Percentiles rank a stretch among this genome's conserved stretches.
Evolutionary conservation across 2,329 filamentous ascomycete species (phyloP).

Genomic region (Hortaea sp.): DNA sequence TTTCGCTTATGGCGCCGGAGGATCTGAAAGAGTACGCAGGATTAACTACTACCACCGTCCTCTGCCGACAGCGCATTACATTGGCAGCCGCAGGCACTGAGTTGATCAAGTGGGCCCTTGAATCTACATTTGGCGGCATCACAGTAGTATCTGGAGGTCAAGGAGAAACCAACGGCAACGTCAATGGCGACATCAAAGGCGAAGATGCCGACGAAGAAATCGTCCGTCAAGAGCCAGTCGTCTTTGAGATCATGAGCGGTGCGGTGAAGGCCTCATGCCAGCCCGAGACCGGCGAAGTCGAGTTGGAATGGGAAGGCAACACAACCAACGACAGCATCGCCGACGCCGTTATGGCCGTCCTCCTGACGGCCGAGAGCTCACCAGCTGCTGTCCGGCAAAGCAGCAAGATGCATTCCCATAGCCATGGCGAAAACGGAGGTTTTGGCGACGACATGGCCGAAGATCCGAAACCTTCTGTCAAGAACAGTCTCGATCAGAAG

Average conservation of each 20-base stretch:
- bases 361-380: constrained; percentile 85
- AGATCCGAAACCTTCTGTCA: constrained; percentile 1
- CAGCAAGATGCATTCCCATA: constrained; percentile 40
- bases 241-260: constrained; percentile 75
- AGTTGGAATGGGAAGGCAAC: constrained; percentile 95
- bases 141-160: constrained; percentile 22
- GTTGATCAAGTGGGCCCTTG: constrained; percentile 84
- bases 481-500: constrained; percentile 13
- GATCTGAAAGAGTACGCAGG: constrained; percentile 93
- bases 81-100: constrained; percentile 83
- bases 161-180: constrained; percentile 6
- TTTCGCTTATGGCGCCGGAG: constrained; percentile 93
- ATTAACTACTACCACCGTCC: constrained; percentile 88
- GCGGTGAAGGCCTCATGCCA: constrained; percentile 59
- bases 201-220: constrained; percentile 59
- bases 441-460: constrained; percentile 7
- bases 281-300: constrained; percentile 61
- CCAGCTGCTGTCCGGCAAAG: constrained; percentile 87
- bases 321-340: constrained; percentile 96
- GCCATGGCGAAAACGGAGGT: constrained; percentile 23
- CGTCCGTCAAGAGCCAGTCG: constrained; percentile 37
- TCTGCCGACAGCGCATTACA: constrained; percentile 82
- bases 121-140: constrained; percentile 85
- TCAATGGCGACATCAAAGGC: constrained; percentile 15
- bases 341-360: constrained; percentile 89